Conservation (phyloP, 2,329 filamentous ascomycete genomes). For the Phoma herbarum region DNA sequence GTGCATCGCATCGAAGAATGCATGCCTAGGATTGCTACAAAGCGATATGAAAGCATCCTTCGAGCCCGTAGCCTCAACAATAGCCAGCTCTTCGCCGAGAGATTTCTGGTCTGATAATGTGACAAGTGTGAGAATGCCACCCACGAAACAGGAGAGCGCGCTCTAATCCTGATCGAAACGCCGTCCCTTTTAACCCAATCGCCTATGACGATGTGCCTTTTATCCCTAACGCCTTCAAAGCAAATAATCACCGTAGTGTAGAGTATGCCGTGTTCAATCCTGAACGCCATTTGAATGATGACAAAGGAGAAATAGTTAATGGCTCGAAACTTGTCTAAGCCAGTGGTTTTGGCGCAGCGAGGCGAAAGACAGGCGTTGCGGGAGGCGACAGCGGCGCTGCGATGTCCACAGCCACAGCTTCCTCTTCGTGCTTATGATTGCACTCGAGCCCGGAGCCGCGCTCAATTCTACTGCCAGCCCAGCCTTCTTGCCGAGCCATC, state of each 20-base stretch:
- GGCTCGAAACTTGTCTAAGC: constrained; percentile 11
- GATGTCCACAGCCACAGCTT: constrained; percentile 14
- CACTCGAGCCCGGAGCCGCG: constrained; percentile 14
- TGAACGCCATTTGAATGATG: constrained; percentile 6
- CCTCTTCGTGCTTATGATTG: constrained; percentile 12
- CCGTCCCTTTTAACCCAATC: constrained; percentile 9
- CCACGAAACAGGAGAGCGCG: background rate
- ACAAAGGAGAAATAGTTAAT: constrained; percentile 7
- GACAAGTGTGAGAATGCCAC: background rate
- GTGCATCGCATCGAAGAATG: background rate
- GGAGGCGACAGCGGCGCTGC: constrained; percentile 36
- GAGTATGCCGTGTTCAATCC: constrained; percentile 3
- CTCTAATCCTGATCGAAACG: constrained; percentile 10
- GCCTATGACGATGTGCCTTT: background rate
- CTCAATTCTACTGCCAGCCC: constrained; percentile 31
- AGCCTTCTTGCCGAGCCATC: constrained; percentile 47
- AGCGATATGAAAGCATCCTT: background rate
- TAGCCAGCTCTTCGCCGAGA: constrained; percentile 11
- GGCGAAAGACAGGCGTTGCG: constrained; percentile 29
- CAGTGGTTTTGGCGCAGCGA: constrained; percentile 22
- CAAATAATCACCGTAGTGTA: constrained; percentile 7
- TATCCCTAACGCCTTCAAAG: constrained; percentile 16
- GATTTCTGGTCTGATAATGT: background rate
- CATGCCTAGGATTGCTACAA: background rate
- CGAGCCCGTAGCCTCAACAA: background rate